These are phyloP conservation scores for Claviceps arundinis DNA, from an alignment of 2,329 filamentous ascomycete species.

Conservation along the genomic window DNA sequence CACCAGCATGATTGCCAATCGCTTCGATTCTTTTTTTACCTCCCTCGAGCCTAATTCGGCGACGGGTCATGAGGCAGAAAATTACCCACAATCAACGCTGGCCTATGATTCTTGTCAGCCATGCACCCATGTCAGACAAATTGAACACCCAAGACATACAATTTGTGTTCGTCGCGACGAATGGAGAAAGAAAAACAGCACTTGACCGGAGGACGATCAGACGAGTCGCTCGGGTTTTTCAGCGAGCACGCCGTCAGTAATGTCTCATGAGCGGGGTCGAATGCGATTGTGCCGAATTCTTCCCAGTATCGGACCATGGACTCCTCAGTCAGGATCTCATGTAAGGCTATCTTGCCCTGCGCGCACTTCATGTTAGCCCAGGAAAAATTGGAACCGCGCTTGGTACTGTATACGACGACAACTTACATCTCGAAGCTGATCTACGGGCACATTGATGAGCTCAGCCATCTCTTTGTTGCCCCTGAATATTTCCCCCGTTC, in stretches of 20 bases:
- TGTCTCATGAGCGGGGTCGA: slow-evolving; percentile 86
- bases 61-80: slow-evolving; percentile 74
- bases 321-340: slow-evolving; percentile 91
- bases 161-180: slow-evolving; percentile 83
- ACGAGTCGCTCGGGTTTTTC: slow-evolving; percentile 62
- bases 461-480: slow-evolving; percentile 99
- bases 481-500: slow-evolving; percentile 92
- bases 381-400: not conserved
- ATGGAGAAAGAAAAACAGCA: slow-evolving; percentile 99
- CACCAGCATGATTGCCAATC: not conserved
- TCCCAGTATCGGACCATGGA: slow-evolving; percentile 97
- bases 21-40: not conserved
- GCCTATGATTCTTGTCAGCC: slow-evolving; percentile 38
- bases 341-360: slow-evolving; percentile 84
- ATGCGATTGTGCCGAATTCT: slow-evolving; percentile 95
- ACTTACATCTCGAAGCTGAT: slow-evolving; percentile 76
- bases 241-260: slow-evolving; percentile 87
- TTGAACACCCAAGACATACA: slow-evolving; percentile 49
- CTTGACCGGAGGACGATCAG: slow-evolving; percentile 61
- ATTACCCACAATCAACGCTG: slow-evolving; percentile 89
- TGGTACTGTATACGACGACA: not conserved
- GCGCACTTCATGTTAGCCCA: not conserved
- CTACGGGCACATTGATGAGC: slow-evolving; percentile 83
- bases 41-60: slow-evolving; percentile 4
- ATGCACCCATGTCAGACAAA: not conserved